Conservation (phyloP, 257 asterid genomes). For the Salvia miltiorrhiza region DNA sequence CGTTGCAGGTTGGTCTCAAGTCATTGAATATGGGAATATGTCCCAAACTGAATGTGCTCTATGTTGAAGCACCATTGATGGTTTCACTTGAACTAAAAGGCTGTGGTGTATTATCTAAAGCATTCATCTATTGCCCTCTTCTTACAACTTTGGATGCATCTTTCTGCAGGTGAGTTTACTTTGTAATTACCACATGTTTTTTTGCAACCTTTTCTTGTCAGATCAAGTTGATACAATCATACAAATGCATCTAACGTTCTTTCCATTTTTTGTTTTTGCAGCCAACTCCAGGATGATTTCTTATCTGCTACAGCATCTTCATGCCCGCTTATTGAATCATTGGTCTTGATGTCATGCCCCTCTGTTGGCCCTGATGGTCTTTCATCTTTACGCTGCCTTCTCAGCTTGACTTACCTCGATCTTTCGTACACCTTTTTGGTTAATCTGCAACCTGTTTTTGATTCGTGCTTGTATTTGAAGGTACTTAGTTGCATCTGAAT, state of each 20-base stretch:
- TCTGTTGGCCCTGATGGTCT: constrained; percentile 86
- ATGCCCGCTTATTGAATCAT: constrained; percentile 76
- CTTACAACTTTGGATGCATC: constrained; percentile 95
- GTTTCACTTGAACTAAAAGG: constrained; percentile 95
- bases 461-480: constrained; percentile 71
- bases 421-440: constrained; percentile 89
- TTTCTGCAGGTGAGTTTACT: constrained; percentile 62
- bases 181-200: neutral
- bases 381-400: constrained; percentile 59
- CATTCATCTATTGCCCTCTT: constrained; percentile 76
- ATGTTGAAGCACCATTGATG: constrained; percentile 81
- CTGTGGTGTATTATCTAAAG: constrained; percentile 87
- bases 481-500: constrained; percentile 33
- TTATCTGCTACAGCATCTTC: constrained; percentile 79
- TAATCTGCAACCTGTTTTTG: constrained; percentile 75
- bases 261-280: constrained; percentile 32
- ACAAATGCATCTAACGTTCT: constrained; percentile 3
- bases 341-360: constrained; percentile 92
- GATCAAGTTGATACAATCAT: constrained; percentile 7
- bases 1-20: constrained; percentile 81
- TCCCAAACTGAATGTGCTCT: constrained; percentile 76
- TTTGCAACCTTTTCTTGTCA: neutral
- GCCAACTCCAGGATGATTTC: constrained; percentile 92
- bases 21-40: constrained; percentile 96
- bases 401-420: constrained; percentile 75